Evolutionary conservation across 768 basidiomycete genomes (phyloP).

Genomic region (Chalciporus chontae): DNA sequence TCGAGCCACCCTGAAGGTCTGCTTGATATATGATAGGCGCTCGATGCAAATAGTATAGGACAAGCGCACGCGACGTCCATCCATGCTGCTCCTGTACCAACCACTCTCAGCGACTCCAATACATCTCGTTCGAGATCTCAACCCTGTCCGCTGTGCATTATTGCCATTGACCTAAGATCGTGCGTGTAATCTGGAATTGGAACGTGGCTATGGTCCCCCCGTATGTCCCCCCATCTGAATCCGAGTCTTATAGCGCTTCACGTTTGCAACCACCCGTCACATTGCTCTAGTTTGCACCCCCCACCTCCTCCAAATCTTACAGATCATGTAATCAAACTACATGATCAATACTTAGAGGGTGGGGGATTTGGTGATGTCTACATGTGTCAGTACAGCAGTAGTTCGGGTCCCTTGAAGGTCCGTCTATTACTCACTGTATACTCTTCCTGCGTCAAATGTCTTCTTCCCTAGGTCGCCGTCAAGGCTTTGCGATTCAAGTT

Average conservation of each 20-base stretch:
- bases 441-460: background rate
- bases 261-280: background rate
- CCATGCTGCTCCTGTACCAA: too few species aligned
- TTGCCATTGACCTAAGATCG: too few species aligned
- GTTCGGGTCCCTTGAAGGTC: background rate
- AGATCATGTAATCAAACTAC: background rate
- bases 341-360: background rate
- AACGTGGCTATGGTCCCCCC: background rate
- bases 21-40: too few species aligned
- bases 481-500: slow-evolving; percentile 16
- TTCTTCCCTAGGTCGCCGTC: slow-evolving; percentile 18
- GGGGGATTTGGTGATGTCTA: slow-evolving; percentile 18
- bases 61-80: too few species aligned
- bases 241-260: background rate
- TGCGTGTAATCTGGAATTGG: too few species aligned
- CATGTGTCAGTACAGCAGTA: background rate
- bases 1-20: too few species aligned
- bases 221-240: background rate
- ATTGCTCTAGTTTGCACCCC: background rate
- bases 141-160: too few species aligned
- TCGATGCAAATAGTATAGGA: too few species aligned
- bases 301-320: slow-evolving; percentile 9
- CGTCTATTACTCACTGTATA: background rate
- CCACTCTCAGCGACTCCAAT: too few species aligned
- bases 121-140: too few species aligned